Evolutionary conservation across 352 stramenopile genomes (phyloP).

Genomic region (Aphanomyces cochlioides): DNA sequence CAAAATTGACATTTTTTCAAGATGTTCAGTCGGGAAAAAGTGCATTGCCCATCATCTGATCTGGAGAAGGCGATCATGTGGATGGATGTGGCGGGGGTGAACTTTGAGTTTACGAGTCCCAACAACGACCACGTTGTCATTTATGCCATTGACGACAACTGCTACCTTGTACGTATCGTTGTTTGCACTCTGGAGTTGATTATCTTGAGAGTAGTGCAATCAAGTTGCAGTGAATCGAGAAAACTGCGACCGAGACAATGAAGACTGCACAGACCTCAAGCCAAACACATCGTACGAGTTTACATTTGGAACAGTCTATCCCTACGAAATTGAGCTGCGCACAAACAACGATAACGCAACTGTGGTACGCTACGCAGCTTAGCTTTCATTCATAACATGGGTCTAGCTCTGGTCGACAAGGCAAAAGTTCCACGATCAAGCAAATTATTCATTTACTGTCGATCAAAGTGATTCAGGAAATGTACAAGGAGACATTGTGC

Average conservation of each 20-base stretch:
- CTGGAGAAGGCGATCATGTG: background rate
- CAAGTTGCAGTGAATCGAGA: too few species aligned
- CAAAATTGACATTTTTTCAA: background rate
- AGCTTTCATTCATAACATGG: too few species aligned
- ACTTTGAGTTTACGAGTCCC: background rate
- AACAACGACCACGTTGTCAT: background rate
- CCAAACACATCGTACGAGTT: background rate
- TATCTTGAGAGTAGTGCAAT: too few species aligned
- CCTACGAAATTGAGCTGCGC: background rate
- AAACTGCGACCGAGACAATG: background rate
- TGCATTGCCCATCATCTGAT: background rate
- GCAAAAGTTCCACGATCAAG: background rate
- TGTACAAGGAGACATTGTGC: background rate
- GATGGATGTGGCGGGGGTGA: background rate
- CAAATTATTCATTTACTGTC: background rate
- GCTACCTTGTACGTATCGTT: background rate
- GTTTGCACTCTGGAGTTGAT: background rate
- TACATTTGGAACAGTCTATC: background rate
- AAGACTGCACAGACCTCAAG: background rate
- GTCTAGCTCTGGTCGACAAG: too few species aligned
- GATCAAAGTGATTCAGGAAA: background rate
- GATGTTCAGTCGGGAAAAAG: background rate
- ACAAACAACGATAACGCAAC: conserved; percentile 4
- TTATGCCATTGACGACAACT: background rate
- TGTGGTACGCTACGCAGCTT: background rate